Evolutionary conservation across 2,329 filamentous ascomycete species (phyloP).

Genomic region (Alternaria dauci): DNA sequence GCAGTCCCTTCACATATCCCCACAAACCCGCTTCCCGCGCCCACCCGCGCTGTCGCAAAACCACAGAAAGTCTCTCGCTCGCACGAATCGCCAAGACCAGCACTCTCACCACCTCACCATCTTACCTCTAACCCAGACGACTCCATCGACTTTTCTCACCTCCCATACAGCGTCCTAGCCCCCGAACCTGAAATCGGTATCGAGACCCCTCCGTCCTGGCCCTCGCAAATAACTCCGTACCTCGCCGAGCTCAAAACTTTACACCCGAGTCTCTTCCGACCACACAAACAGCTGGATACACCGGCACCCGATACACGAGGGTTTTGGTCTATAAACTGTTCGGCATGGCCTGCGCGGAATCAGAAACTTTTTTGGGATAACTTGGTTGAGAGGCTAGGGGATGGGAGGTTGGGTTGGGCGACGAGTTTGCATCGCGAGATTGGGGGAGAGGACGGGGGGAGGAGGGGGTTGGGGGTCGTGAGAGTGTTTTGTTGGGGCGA

Average conservation of each 20-base stretch:
- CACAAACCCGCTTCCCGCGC: not conserved
- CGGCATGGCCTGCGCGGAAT: constrained; percentile 60
- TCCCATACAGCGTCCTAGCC: constrained; percentile 37
- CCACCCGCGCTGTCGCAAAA: not conserved
- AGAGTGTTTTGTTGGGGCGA: constrained; percentile 82
- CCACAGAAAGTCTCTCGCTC: not conserved
- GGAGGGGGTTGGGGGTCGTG: constrained; percentile 53
- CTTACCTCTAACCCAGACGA: not conserved
- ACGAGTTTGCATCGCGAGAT: constrained; percentile 62
- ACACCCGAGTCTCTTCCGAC: constrained; percentile 45
- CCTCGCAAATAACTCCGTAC: constrained; percentile 40
- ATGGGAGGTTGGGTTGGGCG: constrained; percentile 72
- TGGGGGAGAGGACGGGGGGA: too few species aligned
- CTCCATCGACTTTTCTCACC: constrained; percentile 30
- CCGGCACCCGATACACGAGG: constrained; percentile 74
- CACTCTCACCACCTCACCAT: not conserved
- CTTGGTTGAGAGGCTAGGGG: constrained; percentile 67
- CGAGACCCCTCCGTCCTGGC: constrained; percentile 25
- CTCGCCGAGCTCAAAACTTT: constrained; percentile 39
- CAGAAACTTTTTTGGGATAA: constrained; percentile 67
- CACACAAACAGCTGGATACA: constrained; percentile 53
- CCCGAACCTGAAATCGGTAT: constrained; percentile 36
- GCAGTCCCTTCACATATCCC: not conserved
- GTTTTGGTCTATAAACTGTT: constrained; percentile 74
- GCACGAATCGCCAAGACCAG: not conserved